These are phyloP conservation scores for Chenopodium quinoa DNA, from an alignment of 148 eudicot species.

Conservation along the genomic window DNA sequence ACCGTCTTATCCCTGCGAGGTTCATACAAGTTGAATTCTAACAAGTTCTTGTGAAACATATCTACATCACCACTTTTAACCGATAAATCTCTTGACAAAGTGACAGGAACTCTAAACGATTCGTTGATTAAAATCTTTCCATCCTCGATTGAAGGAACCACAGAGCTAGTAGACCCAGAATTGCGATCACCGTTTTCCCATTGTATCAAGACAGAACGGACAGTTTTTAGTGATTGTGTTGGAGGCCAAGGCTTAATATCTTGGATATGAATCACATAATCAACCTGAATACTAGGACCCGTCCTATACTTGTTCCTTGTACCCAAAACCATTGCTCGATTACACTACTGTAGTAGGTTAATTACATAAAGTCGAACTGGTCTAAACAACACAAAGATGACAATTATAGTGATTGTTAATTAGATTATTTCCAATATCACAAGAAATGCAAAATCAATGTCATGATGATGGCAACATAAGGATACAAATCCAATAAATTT, in stretches of 20 bases:
- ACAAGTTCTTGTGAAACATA: constrained; percentile 59
- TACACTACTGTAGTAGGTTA: not conserved
- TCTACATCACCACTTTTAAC: constrained; percentile 54
- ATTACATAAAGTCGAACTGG: not conserved
- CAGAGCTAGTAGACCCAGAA: constrained; percentile 66
- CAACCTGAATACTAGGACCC: constrained; percentile 63
- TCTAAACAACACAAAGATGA: not conserved
- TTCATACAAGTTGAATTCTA: constrained; percentile 88
- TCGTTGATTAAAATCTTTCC: constrained; percentile 82
- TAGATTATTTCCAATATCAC: not conserved
- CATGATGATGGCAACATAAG: not conserved
- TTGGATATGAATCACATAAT: constrained; percentile 57
- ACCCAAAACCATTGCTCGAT: constrained; percentile 59
- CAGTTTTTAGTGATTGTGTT: constrained; percentile 65
- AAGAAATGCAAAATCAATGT: not conserved
- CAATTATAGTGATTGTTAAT: not conserved
- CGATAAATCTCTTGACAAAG: constrained; percentile 51
- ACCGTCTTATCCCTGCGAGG: constrained; percentile 71
- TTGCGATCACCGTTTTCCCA: constrained; percentile 76
- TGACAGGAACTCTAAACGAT: constrained; percentile 58
- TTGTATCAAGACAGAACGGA: constrained; percentile 69
- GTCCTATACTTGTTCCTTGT: constrained; percentile 56
- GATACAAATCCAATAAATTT: not conserved
- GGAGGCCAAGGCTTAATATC: constrained; percentile 99
- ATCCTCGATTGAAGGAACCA: constrained; percentile 61